phyloP scores from a whole-genome alignment of 2,329 filamentous ascomycete genomes.

The Fusarium drepaniforme region DNA sequence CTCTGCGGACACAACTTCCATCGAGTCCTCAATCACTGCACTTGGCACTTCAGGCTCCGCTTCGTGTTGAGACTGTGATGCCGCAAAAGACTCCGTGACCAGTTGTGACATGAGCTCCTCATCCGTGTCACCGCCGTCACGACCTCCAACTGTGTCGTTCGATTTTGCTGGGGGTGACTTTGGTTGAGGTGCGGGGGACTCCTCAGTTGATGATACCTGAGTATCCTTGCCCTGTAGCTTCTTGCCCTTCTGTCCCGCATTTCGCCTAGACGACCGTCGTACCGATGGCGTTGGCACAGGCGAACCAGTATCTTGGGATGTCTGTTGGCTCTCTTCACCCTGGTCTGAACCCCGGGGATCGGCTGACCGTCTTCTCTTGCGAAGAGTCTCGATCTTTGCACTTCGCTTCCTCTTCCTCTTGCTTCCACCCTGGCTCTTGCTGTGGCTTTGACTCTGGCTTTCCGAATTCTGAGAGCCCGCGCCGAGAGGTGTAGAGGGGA shows the following conservation, averaged over 20 bases:
- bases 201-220: slow-evolving; percentile 26
- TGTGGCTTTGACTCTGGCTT: slow-evolving; percentile 19
- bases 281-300: slow-evolving; percentile 31
- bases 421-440: slow-evolving; percentile 24
- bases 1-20: slow-evolving; percentile 31
- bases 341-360: slow-evolving; percentile 30
- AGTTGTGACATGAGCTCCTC: slow-evolving; percentile 58
- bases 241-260: slow-evolving; percentile 33
- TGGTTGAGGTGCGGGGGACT: slow-evolving; percentile 1
- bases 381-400: slow-evolving; percentile 35
- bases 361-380: slow-evolving; percentile 47
- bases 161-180: background rate
- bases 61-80: slow-evolving; percentile 47
- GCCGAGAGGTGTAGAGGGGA: slow-evolving; percentile 43
- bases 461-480: slow-evolving; percentile 17
- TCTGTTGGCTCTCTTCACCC: slow-evolving; percentile 32
- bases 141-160: slow-evolving; percentile 11
- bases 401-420: slow-evolving; percentile 49
- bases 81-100: slow-evolving; percentile 55
- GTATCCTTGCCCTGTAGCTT: slow-evolving; percentile 16
- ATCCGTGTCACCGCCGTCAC: slow-evolving; percentile 52
- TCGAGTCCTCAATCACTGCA: slow-evolving; percentile 35
- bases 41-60: slow-evolving; percentile 21
- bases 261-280: slow-evolving; percentile 42
- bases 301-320: slow-evolving; percentile 32